phyloP scores from a whole-genome alignment of 1,284 basidiomycete genomes.

The Cryptococcus floricola region DNA sequence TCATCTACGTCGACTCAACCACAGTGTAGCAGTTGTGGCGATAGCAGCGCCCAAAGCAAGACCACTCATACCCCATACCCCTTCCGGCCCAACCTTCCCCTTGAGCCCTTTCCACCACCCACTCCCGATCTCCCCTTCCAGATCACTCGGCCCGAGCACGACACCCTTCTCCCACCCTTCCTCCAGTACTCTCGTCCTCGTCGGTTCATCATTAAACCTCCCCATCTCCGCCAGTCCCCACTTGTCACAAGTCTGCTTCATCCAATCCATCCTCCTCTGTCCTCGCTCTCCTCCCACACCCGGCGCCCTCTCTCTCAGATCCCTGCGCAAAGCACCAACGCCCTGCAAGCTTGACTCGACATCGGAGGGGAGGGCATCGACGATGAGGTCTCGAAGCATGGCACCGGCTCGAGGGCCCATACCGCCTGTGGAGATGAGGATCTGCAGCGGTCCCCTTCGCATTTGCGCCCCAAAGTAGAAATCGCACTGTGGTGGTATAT shows the following conservation, averaged over 20 bases:
- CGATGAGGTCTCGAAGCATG: slow-evolving; percentile 69
- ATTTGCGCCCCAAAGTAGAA: slow-evolving; percentile 98
- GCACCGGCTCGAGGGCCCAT: slow-evolving; percentile 88
- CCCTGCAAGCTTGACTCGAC: slow-evolving; percentile 76
- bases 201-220: slow-evolving; percentile 37
- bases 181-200: slow-evolving; percentile 35
- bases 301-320: slow-evolving; percentile 52
- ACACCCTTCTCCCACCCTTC: slow-evolving; percentile 48
- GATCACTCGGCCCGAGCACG: slow-evolving; percentile 37
- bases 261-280: slow-evolving; percentile 84
- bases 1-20: too few species aligned
- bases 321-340: slow-evolving; percentile 58
- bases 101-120: neutral
- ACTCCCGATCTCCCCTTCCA: slow-evolving; percentile 3
- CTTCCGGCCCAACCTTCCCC: neutral
- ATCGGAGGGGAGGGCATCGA: slow-evolving; percentile 63
- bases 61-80: neutral
- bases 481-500: slow-evolving; percentile 91
- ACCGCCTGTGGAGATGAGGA: slow-evolving; percentile 95
- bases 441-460: slow-evolving; percentile 82
- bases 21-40: too few species aligned
- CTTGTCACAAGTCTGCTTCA: slow-evolving; percentile 79
- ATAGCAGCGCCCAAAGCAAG: neutral
- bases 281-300: slow-evolving; percentile 54
- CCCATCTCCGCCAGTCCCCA: slow-evolving; percentile 55